Percentiles rank a stretch among this genome's conserved stretches.
Conservation (phyloP, 495 filamentous ascomycete genomes). For the Penicillium psychrofluorescens region DNA sequence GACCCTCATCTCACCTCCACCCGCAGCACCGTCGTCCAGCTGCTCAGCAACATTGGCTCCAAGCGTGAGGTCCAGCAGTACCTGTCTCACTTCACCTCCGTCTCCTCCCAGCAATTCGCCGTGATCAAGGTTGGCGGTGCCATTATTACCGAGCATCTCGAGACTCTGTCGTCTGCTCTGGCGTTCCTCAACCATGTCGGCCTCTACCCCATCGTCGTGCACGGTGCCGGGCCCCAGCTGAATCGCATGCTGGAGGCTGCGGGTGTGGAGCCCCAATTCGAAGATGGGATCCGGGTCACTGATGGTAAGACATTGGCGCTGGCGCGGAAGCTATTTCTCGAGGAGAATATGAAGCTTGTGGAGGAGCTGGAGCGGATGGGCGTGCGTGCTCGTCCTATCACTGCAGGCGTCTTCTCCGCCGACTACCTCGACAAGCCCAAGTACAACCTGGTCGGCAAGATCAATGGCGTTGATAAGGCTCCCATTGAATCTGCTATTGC, state of each 20-base stretch:
- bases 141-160: conserved; percentile 91
- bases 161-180: conserved; percentile 79
- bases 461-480: conserved; percentile 84
- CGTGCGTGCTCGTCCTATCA: conserved; percentile 84
- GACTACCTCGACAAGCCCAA: conserved; percentile 93
- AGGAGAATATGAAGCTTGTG: conserved; percentile 93
- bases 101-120: conserved; percentile 95
- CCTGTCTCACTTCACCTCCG: conserved; percentile 94
- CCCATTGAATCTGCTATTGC: conserved; percentile 89
- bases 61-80: conserved; percentile 98
- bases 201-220: conserved; percentile 91
- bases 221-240: conserved; percentile 92
- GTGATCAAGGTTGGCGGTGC: conserved; percentile 98
- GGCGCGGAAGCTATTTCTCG: conserved; percentile 83
- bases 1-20: conserved; percentile 52
- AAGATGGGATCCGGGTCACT: conserved; percentile 93
- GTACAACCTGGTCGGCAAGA: conserved; percentile 92
- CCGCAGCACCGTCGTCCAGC: conserved; percentile 83
- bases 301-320: conserved; percentile 92
- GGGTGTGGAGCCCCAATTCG: conserved; percentile 91
- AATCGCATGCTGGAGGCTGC: conserved; percentile 89
- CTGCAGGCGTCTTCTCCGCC: conserved; percentile 87
- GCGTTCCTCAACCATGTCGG: conserved; percentile 94
- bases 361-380: conserved; percentile 88
- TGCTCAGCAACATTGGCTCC: conserved; percentile 92